A percentile compares a stretch with the other conserved stretches of the same genome.
These are phyloP conservation scores for Exophiala spinifera DNA, from an alignment of 2,329 filamentous ascomycete genomes.

Conservation along the genomic window DNA sequence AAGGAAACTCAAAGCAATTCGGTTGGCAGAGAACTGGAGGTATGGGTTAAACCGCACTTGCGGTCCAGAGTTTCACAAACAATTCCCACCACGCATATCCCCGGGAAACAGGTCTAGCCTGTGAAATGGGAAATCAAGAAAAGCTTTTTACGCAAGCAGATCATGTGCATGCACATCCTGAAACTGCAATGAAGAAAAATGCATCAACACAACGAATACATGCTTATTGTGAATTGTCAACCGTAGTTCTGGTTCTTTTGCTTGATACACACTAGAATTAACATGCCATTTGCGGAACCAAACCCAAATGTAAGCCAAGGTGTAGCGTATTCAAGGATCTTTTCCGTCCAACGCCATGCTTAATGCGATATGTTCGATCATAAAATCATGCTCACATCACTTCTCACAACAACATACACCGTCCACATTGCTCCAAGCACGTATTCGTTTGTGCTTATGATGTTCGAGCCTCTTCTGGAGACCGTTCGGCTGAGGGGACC, in stretches of 20 bases:
- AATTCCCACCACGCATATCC: neutral
- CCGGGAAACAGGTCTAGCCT: neutral
- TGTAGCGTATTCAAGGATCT: neutral
- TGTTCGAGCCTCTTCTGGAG: neutral
- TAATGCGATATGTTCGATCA: neutral
- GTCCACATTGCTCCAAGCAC: neutral
- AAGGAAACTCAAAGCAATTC: no score
- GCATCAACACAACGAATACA: neutral
- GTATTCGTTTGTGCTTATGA: neutral
- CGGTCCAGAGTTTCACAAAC: neutral
- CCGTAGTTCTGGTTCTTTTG: neutral
- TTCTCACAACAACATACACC: neutral
- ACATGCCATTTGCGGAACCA: neutral
- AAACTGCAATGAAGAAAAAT: neutral
- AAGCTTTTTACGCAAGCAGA: neutral
- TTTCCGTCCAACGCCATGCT: conserved; percentile 3
- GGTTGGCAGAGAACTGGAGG: no score
- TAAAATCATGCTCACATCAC: neutral
- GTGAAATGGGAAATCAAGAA: neutral
- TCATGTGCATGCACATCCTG: neutral
- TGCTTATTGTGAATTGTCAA: neutral
- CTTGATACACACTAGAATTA: neutral
- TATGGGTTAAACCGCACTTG: no score
- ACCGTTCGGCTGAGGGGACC: neutral
- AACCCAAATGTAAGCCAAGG: neutral